Evolutionary conservation across 23 red algal species (phyloP).

Genomic region (Cyanidioschyzon merolae): DNA sequence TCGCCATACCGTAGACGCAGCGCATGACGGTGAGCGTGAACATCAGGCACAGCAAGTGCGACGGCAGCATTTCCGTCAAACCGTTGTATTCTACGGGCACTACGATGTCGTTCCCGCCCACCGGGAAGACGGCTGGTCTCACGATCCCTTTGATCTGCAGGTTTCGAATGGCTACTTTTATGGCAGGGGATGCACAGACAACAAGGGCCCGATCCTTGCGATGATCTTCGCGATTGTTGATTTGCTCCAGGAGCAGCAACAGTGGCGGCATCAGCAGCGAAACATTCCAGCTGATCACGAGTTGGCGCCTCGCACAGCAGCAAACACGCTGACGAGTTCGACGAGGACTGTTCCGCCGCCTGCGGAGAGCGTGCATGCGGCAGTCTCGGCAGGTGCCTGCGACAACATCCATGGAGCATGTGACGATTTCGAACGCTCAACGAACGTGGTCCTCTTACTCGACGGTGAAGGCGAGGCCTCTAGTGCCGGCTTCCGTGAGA

Average conservation of each 20-base stretch:
- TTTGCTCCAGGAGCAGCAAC: slow-evolving; percentile 26
- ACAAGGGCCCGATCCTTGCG: slow-evolving; percentile 88
- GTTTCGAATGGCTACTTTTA: slow-evolving; percentile 72
- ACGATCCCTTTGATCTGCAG: slow-evolving; percentile 52
- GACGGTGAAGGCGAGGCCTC: slow-evolving; percentile 62
- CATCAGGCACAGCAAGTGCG: no score
- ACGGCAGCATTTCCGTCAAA: no score
- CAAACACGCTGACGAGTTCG: neutral
- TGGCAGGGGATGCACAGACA: slow-evolving; percentile 76
- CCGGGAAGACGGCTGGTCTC: slow-evolving; percentile 39
- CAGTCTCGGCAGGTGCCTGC: no score
- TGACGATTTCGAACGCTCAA: neutral
- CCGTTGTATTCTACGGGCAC: slow-evolving; percentile 78
- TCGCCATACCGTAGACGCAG: neutral
- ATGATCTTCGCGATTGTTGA: slow-evolving; percentile 59
- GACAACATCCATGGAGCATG: neutral
- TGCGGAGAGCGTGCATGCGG: neutral
- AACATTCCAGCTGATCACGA: neutral
- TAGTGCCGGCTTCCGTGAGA: slow-evolving; percentile 55
- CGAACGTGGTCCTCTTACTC: slow-evolving; percentile 61
- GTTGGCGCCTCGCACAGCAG: neutral
- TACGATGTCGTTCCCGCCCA: slow-evolving; percentile 86
- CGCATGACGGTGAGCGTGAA: neutral
- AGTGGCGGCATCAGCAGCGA: neutral
- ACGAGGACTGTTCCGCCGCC: neutral